phyloP scores from a whole-genome alignment of 2,329 filamentous ascomycete species.

The Fusarium heterosporum region DNA sequence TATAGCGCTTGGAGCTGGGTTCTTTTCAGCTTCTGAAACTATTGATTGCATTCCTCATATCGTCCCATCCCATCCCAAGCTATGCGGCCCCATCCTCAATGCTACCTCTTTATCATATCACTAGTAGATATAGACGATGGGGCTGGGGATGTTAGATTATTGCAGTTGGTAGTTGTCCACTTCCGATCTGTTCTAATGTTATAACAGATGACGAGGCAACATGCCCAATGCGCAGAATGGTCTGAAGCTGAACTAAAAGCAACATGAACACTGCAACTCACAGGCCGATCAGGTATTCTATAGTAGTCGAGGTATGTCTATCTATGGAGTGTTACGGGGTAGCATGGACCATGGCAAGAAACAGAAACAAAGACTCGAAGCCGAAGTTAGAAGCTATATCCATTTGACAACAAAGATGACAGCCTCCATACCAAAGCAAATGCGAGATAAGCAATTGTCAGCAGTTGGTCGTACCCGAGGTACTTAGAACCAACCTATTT shows the following conservation, averaged over 20 bases:
- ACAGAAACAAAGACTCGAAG: not conserved
- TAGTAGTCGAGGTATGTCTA: not conserved
- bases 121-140: constrained; percentile 6
- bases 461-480: not conserved
- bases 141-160: not conserved
- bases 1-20: not conserved
- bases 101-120: constrained; percentile 10
- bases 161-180: constrained; percentile 2
- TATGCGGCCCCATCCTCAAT: not conserved
- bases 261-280: not conserved
- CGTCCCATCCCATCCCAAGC: not conserved
- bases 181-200: not conserved
- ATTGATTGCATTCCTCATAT: not conserved
- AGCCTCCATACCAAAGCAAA: constrained; percentile 10
- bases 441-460: not conserved
- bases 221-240: not conserved
- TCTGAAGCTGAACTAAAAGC: not conserved
- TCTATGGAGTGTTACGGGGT: not conserved
- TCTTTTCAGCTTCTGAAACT: not conserved
- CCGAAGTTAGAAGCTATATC: constrained; percentile 16
- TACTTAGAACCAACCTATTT: not conserved
- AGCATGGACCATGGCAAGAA: not conserved
- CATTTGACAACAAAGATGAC: constrained; percentile 8
- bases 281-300: not conserved
- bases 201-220: constrained; percentile 6